Evolutionary conservation across 2,329 filamentous ascomycete species (phyloP), one percentile per base, ranked within the genome.

Genomic region (Neopestalotiopsis clavispora): DNA sequence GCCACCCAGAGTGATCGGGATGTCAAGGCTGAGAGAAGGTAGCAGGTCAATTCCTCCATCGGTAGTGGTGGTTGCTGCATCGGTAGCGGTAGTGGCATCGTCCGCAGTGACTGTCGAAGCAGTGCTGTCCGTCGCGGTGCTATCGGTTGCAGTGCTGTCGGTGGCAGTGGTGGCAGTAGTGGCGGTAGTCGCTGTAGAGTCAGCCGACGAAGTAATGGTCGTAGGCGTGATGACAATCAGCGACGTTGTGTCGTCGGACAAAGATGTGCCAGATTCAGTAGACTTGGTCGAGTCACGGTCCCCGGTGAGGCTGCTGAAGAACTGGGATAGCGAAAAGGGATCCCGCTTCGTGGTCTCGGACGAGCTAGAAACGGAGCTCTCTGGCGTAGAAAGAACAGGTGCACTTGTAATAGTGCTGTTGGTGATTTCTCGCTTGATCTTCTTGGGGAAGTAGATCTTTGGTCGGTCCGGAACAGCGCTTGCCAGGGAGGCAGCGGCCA

Each of bases 361-460:
- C 14, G 73, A 68, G 10, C 68, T 52, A 12, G 71, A 60, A 34
- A 72, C 68, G 17, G 69, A 61, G 34, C 66, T 62, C 23, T 69
- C 71, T 58, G 69, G 72, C 20, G 71, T 69, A n/a, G 70, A 71
- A 64, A 71, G 67, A 57, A 73, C 73, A 20, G 73, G 72, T 30
- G 73, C 70, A 66, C 74, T 76, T 62, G 76, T 75, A 69, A 76
- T 76, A 34, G 78, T 79, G 60, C 74, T 75, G 64, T 80, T 79
- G 12, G 75, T 77, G 59, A 80, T 75, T 67, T 79, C 77, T 67
- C 82, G 79, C 73, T 84, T 84, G 42, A 84, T 78, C 28, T 82
- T 78, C 61, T 80, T 75, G 3, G 82, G 82, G 69, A 81, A 84
- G 75, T 84, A 84, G 70, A 82, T 82, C 75, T 74, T 80, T 4